A percentile compares a stretch with the other conserved stretches of the same genome.
Conservation (phyloP, 2,329 filamentous ascomycete species). For the Arthroderma uncinatum region DNA sequence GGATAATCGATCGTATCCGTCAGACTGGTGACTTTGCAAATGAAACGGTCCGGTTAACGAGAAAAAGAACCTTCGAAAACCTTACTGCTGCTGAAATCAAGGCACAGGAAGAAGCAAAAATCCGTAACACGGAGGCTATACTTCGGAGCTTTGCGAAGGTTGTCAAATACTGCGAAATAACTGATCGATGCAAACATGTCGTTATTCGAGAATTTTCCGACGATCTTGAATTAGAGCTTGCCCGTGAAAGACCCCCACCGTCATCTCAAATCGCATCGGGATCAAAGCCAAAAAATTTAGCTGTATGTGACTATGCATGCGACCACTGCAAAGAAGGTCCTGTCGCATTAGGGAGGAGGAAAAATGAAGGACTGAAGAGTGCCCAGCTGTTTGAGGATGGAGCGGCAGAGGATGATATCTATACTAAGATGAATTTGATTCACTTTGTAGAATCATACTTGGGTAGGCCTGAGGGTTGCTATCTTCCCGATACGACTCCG, state of each 20-base stretch:
- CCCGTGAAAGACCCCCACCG: constrained; percentile 18
- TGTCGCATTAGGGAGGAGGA: background rate
- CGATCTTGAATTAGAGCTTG: constrained; percentile 39
- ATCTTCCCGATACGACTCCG: background rate
- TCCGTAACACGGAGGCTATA: constrained; percentile 34
- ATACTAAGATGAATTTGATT: background rate
- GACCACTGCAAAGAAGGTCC: constrained; percentile 63
- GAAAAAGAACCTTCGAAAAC: constrained; percentile 37
- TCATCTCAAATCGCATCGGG: constrained; percentile 11
- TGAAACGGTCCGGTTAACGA: background rate
- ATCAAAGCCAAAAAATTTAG: constrained; percentile 17
- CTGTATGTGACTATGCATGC: constrained; percentile 61
- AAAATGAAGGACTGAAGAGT: background rate
- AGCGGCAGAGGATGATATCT: background rate
- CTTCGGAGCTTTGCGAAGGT: constrained; percentile 56
- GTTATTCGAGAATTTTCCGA: constrained; percentile 69
- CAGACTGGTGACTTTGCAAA: constrained; percentile 32
- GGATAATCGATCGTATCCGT: constrained; percentile 47
- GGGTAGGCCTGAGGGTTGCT: background rate
- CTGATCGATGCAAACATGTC: constrained; percentile 60
- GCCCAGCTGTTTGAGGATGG: background rate
- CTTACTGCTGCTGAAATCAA: constrained; percentile 28
- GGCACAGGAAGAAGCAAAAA: constrained; percentile 24
- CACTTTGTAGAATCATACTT: background rate
- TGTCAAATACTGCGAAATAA: constrained; percentile 71